Evolutionary conservation across 108 stramenopile genomes (phyloP).

Genomic region (Fragilaria radians): DNA sequence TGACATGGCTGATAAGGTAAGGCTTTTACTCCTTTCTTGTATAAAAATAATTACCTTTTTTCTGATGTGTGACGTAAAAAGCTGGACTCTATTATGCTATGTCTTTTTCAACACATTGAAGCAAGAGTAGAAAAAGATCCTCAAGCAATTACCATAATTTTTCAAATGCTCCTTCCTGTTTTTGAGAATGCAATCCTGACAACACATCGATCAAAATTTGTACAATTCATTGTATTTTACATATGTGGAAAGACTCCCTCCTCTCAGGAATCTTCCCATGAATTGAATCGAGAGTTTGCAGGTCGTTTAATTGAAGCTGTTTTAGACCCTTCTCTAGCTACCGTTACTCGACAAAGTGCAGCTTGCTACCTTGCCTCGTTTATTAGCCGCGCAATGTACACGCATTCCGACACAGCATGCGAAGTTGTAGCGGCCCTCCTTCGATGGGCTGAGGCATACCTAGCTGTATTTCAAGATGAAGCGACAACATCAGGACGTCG

Average conservation of each 20-base stretch:
- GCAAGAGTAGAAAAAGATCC: not conserved
- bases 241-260: conserved; percentile 51
- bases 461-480: conserved; percentile 29
- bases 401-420: conserved; percentile 71
- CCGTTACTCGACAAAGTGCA: conserved; percentile 68
- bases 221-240: conserved; percentile 88
- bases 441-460: conserved; percentile 83
- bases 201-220: conserved; percentile 94
- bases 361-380: conserved; percentile 95
- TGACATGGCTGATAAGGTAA: conserved; percentile 49
- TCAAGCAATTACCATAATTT: not conserved
- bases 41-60: no score
- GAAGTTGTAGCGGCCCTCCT: conserved; percentile 71
- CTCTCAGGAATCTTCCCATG: conserved; percentile 7
- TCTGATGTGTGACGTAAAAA: no score
- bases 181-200: conserved; percentile 82
- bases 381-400: conserved; percentile 82
- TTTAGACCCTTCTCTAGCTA: conserved; percentile 63
- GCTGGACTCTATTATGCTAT: conserved; percentile 54
- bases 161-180: conserved; percentile 12
- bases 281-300: conserved; percentile 70
- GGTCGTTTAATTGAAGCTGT: conserved; percentile 64
- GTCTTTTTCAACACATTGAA: conserved; percentile 48
- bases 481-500: conserved; percentile 23
- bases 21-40: no score